phyloP scores from a whole-genome alignment of 1,139 yeast genomes.

The Meyerozyma guilliermondii region DNA sequence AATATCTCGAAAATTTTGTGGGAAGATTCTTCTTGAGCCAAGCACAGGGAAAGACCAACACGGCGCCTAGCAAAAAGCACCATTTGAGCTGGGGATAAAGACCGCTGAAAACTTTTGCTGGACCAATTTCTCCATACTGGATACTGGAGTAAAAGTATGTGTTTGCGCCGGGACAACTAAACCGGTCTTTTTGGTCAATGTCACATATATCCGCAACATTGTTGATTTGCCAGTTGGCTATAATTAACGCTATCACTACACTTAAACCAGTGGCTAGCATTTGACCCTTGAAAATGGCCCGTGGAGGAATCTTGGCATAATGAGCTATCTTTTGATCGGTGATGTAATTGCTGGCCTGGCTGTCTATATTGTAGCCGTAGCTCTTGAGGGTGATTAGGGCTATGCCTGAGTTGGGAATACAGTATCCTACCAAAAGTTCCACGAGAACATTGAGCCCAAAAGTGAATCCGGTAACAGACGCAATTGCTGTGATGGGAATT shows the following conservation, averaged over 20 bases:
- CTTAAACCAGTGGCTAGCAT: slow-evolving; percentile 23
- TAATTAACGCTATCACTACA: slow-evolving; percentile 20
- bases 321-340: slow-evolving; percentile 34
- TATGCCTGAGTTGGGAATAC: slow-evolving; percentile 17
- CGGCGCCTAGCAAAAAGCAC: slow-evolving; percentile 28
- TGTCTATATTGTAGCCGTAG: slow-evolving; percentile 22
- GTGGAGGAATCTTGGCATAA: slow-evolving; percentile 30
- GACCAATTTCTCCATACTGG: slow-evolving; percentile 35
- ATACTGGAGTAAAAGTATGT: slow-evolving; percentile 29
- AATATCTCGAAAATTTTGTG: slow-evolving; percentile 7
- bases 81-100: slow-evolving; percentile 29
- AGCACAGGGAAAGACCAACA: slow-evolving; percentile 23
- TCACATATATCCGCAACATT: slow-evolving; percentile 23
- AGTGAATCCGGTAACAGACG: slow-evolving; percentile 14
- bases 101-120: slow-evolving; percentile 27
- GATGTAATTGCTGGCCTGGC: slow-evolving; percentile 32
- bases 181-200: slow-evolving; percentile 21
- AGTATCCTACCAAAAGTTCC: slow-evolving; percentile 17
- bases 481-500: slow-evolving; percentile 15
- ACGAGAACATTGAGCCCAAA: slow-evolving; percentile 18
- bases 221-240: slow-evolving; percentile 26
- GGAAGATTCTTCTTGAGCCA: slow-evolving; percentile 20
- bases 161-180: slow-evolving; percentile 30
- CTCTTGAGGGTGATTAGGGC: slow-evolving; percentile 18
- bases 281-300: slow-evolving; percentile 30